A percentile compares a stretch with the other conserved stretches of the same genome.
Conservation (phyloP, 2,329 filamentous ascomycete genomes). For the Mycosphaerella sp. region DNA sequence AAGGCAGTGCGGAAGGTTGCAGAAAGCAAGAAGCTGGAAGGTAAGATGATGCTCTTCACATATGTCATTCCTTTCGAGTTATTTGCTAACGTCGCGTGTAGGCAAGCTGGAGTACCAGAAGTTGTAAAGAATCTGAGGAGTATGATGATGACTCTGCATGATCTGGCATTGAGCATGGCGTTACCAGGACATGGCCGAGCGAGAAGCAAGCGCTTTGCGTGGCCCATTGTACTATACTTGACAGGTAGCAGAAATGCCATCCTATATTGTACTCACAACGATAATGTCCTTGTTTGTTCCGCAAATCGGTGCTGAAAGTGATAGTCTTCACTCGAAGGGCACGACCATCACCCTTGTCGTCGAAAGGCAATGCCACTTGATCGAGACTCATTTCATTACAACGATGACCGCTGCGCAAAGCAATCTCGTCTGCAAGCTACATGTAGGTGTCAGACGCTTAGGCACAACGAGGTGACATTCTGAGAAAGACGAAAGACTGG, state of each 20-base stretch:
- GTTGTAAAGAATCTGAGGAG: conserved; percentile 10
- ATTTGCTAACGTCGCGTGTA: conserved; percentile 4
- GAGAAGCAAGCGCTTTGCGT: neutral
- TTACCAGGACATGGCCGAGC: conserved; percentile 8
- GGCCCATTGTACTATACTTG: conserved; percentile 6
- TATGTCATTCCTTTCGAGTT: neutral
- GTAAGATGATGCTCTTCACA: conserved; percentile 57
- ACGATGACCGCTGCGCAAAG: too few relatives aligned
- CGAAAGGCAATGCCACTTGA: too few relatives aligned
- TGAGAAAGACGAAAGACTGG: too few relatives aligned
- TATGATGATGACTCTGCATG: conserved; percentile 8
- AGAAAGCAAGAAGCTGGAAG: conserved; percentile 96
- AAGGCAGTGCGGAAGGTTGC: conserved; percentile 97
- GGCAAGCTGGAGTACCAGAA: conserved; percentile 19
- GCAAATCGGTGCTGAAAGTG: too few relatives aligned
- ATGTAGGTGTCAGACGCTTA: too few relatives aligned
- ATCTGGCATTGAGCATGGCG: conserved; percentile 15
- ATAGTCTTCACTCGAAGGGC: too few relatives aligned
- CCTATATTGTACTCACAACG: neutral
- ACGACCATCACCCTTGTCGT: too few relatives aligned
- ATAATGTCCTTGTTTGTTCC: neutral
- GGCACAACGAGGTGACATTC: too few relatives aligned
- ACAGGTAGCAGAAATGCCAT: neutral
- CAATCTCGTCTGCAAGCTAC: too few relatives aligned
- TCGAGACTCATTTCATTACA: too few relatives aligned